A percentile compares a stretch with the other conserved stretches of the same genome.
phyloP scores from a whole-genome alignment of 306 rosid species.

The Prosopis cineraria region DNA sequence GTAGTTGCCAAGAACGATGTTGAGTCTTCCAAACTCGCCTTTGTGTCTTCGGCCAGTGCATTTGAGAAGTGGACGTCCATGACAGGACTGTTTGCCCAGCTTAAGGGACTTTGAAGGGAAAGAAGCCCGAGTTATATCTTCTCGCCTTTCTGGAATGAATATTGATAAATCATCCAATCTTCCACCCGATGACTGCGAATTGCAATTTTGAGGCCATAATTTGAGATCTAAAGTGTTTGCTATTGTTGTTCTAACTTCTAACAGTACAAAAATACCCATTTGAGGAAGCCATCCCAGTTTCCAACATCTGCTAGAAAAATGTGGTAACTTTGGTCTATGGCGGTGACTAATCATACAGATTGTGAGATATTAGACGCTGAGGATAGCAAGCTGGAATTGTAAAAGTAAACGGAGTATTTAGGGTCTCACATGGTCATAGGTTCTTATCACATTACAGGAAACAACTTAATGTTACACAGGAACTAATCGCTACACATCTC shows the following conservation, averaged over 20 bases:
- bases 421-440: conserved; percentile 43
- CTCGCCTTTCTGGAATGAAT: conserved; percentile 18
- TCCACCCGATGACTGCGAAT: conserved; percentile 17
- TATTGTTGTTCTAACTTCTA: conserved; percentile 21
- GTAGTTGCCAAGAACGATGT: conserved; percentile 76
- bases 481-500: conserved; percentile 54
- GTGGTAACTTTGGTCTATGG: neutral
- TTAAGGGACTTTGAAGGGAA: conserved; percentile 72
- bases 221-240: conserved; percentile 25
- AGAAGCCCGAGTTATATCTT: conserved; percentile 19
- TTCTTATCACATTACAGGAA: conserved; percentile 56
- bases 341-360: neutral
- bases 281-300: conserved; percentile 14
- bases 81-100: conserved; percentile 71
- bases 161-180: conserved; percentile 30
- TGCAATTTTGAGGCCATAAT: conserved; percentile 39
- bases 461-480: conserved; percentile 57
- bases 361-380: neutral
- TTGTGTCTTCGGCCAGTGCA: conserved; percentile 79
- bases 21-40: conserved; percentile 83
- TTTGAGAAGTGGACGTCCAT: conserved; percentile 90
- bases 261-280: conserved; percentile 10
- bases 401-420: conserved; percentile 30
- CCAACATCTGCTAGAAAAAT: conserved; percentile 2
- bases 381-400: neutral